Conservation (phyloP, 2,329 filamentous ascomycete genomes). For the Myriosclerotinia duriaeana region DNA sequence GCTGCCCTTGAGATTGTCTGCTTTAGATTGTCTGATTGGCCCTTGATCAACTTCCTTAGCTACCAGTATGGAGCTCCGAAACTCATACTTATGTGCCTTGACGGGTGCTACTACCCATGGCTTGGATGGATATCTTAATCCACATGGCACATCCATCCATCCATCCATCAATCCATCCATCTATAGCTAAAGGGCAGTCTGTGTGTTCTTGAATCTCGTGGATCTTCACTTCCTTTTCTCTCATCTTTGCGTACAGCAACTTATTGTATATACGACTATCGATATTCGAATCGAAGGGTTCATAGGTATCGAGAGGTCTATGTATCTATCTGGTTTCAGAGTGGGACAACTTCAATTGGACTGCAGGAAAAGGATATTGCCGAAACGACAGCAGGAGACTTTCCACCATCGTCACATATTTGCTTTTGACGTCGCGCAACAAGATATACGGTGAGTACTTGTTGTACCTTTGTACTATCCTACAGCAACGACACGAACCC, state of each 20-base stretch:
- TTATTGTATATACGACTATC: background rate
- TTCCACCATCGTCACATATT: conserved; percentile 14
- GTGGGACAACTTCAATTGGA: conserved; percentile 22
- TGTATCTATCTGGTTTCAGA: conserved; percentile 19
- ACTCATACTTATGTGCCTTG: conserved; percentile 1
- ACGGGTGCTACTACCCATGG: conserved; percentile 10
- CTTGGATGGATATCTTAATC: background rate
- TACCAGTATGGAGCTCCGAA: conserved; percentile 3
- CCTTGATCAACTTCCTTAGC: background rate
- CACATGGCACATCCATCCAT: background rate
- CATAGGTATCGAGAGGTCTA: conserved; percentile 12
- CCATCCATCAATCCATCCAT: too few relatives aligned
- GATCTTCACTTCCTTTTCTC: conserved; percentile 11
- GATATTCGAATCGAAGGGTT: background rate
- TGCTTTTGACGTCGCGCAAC: conserved; percentile 21
- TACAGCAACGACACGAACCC: background rate
- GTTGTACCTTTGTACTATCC: conserved; percentile 13
- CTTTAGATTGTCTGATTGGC: background rate
- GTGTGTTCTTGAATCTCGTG: conserved; percentile 24
- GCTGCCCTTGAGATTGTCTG: background rate
- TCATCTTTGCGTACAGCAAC: conserved; percentile 14
- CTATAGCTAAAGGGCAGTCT: conserved; percentile 11
- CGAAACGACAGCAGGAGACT: conserved; percentile 7
- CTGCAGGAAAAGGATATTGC: conserved; percentile 11
- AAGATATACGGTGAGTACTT: conserved; percentile 22